These are phyloP conservation scores for Prinsepia uniflora DNA, from an alignment of 306 rosid genomes.

Conservation along the genomic window DNA sequence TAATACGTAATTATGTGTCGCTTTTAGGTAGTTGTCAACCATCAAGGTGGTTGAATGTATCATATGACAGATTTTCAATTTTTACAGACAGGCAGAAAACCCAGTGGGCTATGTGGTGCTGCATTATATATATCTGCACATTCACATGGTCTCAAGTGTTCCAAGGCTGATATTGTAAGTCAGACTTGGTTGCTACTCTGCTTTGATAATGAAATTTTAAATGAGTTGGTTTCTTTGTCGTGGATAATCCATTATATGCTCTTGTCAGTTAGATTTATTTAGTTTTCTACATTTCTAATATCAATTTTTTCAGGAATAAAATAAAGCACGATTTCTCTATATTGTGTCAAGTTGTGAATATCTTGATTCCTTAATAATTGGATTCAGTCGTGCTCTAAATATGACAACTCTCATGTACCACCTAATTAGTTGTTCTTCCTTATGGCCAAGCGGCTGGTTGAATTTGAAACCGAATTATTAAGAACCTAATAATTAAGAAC, in stretches of 20 bases:
- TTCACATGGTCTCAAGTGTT: slow-evolving; percentile 61
- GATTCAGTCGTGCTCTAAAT: neutral
- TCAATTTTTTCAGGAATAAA: neutral
- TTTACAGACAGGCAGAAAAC: slow-evolving; percentile 84
- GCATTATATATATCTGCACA: slow-evolving; percentile 80
- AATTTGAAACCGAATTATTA: too few species aligned
- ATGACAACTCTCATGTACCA: neutral
- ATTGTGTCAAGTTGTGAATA: neutral
- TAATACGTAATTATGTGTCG: too few species aligned
- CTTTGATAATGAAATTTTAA: slow-evolving; percentile 10
- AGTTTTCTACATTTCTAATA: neutral
- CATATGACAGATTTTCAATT: neutral
- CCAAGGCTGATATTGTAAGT: slow-evolving; percentile 83
- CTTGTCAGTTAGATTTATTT: slow-evolving; percentile 7
- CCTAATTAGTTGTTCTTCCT: neutral
- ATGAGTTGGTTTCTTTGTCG: neutral
- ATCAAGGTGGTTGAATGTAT: neutral
- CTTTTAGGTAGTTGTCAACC: neutral
- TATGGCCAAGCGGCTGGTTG: slow-evolving; percentile 76
- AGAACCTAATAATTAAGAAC: too few species aligned
- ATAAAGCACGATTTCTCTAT: neutral
- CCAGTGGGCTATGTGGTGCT: slow-evolving; percentile 88
- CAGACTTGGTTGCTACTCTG: slow-evolving; percentile 15
- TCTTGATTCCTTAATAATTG: neutral
- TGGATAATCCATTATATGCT: neutral